phyloP scores from a whole-genome alignment of 306 rosid genomes.

The Cotoneaster glaucophyllus region DNA sequence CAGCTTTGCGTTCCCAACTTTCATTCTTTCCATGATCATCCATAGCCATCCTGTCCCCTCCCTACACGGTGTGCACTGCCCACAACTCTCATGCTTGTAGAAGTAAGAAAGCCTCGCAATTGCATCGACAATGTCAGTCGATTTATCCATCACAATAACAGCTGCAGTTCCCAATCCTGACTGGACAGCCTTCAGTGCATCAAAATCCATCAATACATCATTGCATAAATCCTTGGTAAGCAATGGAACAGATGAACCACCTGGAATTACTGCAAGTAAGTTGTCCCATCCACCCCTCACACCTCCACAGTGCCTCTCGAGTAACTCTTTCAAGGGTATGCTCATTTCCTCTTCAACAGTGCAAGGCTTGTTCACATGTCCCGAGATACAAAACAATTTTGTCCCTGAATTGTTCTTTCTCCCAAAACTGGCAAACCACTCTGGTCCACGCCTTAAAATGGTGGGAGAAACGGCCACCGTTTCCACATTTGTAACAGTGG shows the following conservation, averaged over 20 bases:
- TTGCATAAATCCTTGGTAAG: conserved; percentile 83
- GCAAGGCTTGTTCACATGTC: conserved; percentile 98
- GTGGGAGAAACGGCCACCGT: conserved; percentile 98
- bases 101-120: conserved; percentile 97
- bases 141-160: conserved; percentile 97
- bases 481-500: conserved; percentile 96
- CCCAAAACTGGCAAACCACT: conserved; percentile 97
- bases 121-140: conserved; percentile 95
- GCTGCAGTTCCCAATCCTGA: conserved; percentile 98
- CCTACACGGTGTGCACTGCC: conserved; percentile 99
- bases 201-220: conserved; percentile 94
- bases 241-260: conserved; percentile 97
- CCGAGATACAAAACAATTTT: conserved; percentile 81
- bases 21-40: conserved; percentile 97
- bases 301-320: conserved; percentile 99
- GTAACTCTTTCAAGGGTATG: conserved; percentile 82
- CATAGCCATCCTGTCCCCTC: conserved; percentile 99
- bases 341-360: conserved; percentile 99
- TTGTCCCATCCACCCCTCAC: conserved; percentile 99
- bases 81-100: conserved; percentile 99
- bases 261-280: conserved; percentile 90
- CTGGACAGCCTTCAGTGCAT: conserved; percentile 81
- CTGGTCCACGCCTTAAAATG: conserved; percentile 94
- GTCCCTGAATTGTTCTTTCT: conserved; percentile 98
- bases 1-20: conserved; percentile 91